These are phyloP conservation scores for Microdochium paspali DNA, from an alignment of 2,329 filamentous ascomycete species.

Conservation along the genomic window DNA sequence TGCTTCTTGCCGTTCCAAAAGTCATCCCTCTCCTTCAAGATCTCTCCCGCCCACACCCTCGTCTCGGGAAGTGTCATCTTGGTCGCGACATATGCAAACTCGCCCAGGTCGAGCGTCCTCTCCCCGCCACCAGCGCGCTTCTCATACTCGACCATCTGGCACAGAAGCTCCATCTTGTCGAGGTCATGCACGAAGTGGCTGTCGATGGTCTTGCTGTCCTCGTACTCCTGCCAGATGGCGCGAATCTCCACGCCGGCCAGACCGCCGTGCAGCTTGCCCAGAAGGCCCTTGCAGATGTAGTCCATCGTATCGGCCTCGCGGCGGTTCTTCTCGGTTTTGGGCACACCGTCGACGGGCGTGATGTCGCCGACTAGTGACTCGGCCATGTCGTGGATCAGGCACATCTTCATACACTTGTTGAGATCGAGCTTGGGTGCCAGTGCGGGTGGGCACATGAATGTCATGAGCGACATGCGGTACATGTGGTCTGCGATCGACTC, in stretches of 20 bases:
- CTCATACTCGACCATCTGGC: conserved; percentile 98
- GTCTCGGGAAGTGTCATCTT: conserved; percentile 70
- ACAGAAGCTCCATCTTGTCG: conserved; percentile 89
- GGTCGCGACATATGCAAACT: conserved; percentile 74
- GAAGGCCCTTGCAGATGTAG: conserved; percentile 64
- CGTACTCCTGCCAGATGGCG: conserved; percentile 89
- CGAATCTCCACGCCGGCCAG: conserved; percentile 60
- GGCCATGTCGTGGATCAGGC: conserved; percentile 94
- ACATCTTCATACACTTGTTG: conserved; percentile 85
- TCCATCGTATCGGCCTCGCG: conserved; percentile 88
- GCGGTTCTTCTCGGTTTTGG: conserved; percentile 80
- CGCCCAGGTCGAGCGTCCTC: conserved; percentile 64
- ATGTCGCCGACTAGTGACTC: conserved; percentile 94
- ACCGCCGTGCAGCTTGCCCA: conserved; percentile 69
- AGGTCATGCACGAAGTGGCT: conserved; percentile 90
- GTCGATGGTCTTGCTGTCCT: conserved; percentile 76
- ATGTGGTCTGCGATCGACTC: conserved; percentile 98
- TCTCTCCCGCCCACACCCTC: conserved; percentile 65
- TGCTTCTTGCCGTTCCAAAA: conserved; percentile 55
- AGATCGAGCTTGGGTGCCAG: conserved; percentile 67
- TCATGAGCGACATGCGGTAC: conserved; percentile 98
- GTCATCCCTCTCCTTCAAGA: conserved; percentile 65
- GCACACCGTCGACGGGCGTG: conserved; percentile 79
- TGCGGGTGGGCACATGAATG: conserved; percentile 76
- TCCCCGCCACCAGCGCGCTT: conserved; percentile 48